These are phyloP conservation scores for Candida sp. DNA, from an alignment of 1,139 yeast species.

Conservation along the genomic window DNA sequence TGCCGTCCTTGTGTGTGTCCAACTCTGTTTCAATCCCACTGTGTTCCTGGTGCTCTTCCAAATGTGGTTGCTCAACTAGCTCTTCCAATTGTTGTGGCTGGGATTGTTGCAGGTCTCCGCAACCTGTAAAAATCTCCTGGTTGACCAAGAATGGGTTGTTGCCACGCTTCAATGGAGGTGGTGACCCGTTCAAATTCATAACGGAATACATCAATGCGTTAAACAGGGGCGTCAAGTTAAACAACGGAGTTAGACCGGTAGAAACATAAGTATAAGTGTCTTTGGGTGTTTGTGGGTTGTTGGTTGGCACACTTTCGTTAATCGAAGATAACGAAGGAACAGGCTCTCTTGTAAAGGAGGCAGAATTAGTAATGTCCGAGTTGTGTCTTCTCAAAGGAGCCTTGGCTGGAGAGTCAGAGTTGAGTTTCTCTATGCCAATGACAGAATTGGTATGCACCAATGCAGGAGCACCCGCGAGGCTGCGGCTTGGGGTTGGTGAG, in stretches of 20 bases:
- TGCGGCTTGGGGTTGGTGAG: slow-evolving; percentile 3
- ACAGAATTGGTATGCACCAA: slow-evolving; percentile 33
- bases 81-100: slow-evolving; percentile 8
- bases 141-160: slow-evolving; percentile 30
- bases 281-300: slow-evolving; percentile 42
- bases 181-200: slow-evolving; percentile 30
- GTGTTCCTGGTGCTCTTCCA: not conserved
- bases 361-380: slow-evolving; percentile 31
- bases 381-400: slow-evolving; percentile 31
- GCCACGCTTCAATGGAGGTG: slow-evolving; percentile 35
- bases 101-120: slow-evolving; percentile 6
- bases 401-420: slow-evolving; percentile 13
- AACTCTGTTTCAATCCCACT: not conserved
- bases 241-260: slow-evolving; percentile 41
- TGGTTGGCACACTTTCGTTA: slow-evolving; percentile 16
- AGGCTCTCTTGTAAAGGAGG: slow-evolving; percentile 16
- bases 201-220: slow-evolving; percentile 47
- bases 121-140: slow-evolving; percentile 32
- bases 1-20: not conserved
- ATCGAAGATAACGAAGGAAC: slow-evolving; percentile 17
- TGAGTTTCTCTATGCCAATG: slow-evolving; percentile 31
- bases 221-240: slow-evolving; percentile 49
- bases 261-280: slow-evolving; percentile 29
- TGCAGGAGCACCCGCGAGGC: slow-evolving; percentile 14
- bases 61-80: slow-evolving; percentile 6